Base-by-base conservation (phyloP, 1,284 basidiomycete species). In the Leccinum fallax region DNA sequence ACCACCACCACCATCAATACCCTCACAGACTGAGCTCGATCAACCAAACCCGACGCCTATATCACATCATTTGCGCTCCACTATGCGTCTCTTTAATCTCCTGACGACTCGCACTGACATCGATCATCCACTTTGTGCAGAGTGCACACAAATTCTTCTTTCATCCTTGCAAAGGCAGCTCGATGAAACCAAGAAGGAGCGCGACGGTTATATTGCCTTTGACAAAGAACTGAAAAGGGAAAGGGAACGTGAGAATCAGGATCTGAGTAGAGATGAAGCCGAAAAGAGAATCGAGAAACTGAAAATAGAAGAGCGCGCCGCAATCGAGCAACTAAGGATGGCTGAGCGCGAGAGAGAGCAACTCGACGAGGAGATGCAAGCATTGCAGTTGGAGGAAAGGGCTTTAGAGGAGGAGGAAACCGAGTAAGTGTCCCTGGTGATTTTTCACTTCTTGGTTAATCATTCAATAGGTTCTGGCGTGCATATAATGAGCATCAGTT, bases 121-220 rank as follows among this genome's bases (percentile, higher is more conserved):
- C 57, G 94, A 97, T 74, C 97, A 99, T 75, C 97, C 97, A 3
- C 83, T 99, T 10, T 99, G 97, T 74, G 87, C 90, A 1, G 95
- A 97, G 71, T 99, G 97, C 76, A 94, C 95, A 2, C 89, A 93
- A 69, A 85, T 91, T 58, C 78, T 98, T 52, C 84, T 97, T 52
- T 81, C 83, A 4, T 86, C 87, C 34, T 85, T 98, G 58, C 88
- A 92, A 69, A 84, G 85, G 49, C 90, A 95, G 71, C 83, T 98
- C 11, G 94, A 97, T 61, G 93, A 97, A 77, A 89, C 91, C 4
- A 93, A 92, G 76, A 90, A 90, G 71, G 96, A 98, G 71, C 81
- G 94, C 55, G 96, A 98, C 69, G 93, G 94, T 0, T 97, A 97
- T 72, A 87, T 94, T 64, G 91, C 90, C 1, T 98, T 95, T 70